phyloP scores from a whole-genome alignment of 768 basidiomycete species.

The Hirschioporus abietinus region DNA sequence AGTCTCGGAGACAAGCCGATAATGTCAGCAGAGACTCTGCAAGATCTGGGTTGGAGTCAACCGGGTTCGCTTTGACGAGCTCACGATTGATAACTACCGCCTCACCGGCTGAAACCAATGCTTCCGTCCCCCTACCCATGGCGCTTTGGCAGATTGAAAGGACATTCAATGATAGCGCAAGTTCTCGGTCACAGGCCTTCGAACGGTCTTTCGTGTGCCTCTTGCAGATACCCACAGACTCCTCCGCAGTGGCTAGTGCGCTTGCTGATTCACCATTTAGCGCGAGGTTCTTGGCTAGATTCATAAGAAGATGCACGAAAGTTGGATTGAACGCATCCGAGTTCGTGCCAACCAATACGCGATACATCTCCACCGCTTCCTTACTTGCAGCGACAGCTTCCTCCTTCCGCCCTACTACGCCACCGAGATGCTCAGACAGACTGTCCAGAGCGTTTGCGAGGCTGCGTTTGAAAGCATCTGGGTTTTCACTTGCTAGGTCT shows the following conservation, averaged over 20 bases:
- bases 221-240: background rate
- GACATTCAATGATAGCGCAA: constrained; percentile 7
- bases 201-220: background rate
- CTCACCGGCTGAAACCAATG: background rate
- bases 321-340: background rate
- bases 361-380: constrained; percentile 7
- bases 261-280: background rate
- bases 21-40: constrained; percentile 10
- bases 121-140: background rate
- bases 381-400: constrained; percentile 9
- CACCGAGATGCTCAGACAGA: background rate
- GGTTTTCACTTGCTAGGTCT: background rate
- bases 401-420: background rate
- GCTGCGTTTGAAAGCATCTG: constrained; percentile 8
- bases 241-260: background rate
- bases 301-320: background rate
- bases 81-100: constrained; percentile 8
- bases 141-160: constrained; percentile 6
- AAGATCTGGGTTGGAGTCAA: constrained; percentile 7
- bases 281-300: background rate
- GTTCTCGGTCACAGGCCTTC: background rate
- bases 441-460: constrained; percentile 10
- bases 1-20: constrained; percentile 5
- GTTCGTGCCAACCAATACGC: background rate
- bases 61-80: constrained; percentile 9